Base-by-base conservation (phyloP, 345 rosid genomes). In the Melaleuca quinquenervia region DNA sequence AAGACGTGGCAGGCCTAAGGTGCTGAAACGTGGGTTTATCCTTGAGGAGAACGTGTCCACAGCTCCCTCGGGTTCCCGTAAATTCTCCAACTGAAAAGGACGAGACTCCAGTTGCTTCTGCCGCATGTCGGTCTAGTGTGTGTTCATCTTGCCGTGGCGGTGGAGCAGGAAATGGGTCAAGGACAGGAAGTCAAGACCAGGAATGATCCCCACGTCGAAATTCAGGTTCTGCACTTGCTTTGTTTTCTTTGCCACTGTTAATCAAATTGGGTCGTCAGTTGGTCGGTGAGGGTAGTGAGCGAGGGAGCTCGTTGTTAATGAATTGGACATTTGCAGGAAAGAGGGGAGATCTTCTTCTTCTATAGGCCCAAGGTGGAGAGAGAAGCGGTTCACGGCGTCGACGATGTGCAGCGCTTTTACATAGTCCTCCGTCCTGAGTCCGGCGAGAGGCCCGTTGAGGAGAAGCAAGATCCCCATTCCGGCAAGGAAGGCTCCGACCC, bases 281-380 rank as follows among this genome's bases (percentile, higher is more conserved):
- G 32, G 44, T 14, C 45, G 3, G 15, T 45, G 26, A 11, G 11
- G 11, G 32, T 5, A 4, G 21, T 83, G 16, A 85, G 22, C 70
- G 18, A 58, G 2, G 3, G 70, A 0, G 13, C 29, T 29, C 24
- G 26, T 36, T 22, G 15, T 53, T 44, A 41, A 41, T 41, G 20
- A 0, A 0, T 32, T 60, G 45, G 0, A 8, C 41, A 41, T 41
- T 54, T 85, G 62, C 85, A 96, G 94, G 97, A 95, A 88, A 89
- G 93, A 83, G 98, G 95, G 83, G 96, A 95, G 54, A 95, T 94
- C 90, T 94, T 89, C 90, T 95, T 96, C 93, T 96, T 96, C 88
- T 96, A 93, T 84, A 90, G 96, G 86, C 96, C 96, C 53, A 95
- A 93, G 89, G 93, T 94, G 12, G 92, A 91, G 88, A 95, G 89